These are phyloP conservation scores for Cordyceps militaris DNA, from an alignment of 2,329 filamentous ascomycete species.

Conservation along the genomic window DNA sequence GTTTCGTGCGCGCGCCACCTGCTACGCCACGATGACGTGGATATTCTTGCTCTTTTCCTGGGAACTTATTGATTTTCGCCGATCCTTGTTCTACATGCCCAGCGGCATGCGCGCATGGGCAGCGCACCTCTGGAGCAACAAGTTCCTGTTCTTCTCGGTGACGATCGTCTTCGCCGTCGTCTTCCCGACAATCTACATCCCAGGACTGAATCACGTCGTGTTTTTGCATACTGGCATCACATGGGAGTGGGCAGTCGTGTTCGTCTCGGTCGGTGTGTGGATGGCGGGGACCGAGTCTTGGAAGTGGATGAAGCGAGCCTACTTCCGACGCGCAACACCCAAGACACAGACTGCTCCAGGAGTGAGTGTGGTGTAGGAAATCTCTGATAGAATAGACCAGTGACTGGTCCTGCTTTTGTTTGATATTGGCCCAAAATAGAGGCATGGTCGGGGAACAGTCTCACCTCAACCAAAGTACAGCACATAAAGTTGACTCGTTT, in stretches of 20 bases:
- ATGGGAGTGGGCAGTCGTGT: conserved; percentile 65
- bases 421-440: neutral
- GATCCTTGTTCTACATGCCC: conserved; percentile 56
- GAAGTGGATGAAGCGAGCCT: conserved; percentile 60
- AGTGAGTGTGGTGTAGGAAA: neutral
- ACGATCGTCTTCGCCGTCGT: conserved; percentile 48
- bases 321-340: conserved; percentile 31
- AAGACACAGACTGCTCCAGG: conserved; percentile 8
- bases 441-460: neutral
- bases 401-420: no score
- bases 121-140: conserved; percentile 46
- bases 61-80: conserved; percentile 60
- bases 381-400: neutral
- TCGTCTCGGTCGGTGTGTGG: conserved; percentile 54
- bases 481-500: no score
- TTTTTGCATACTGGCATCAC: conserved; percentile 59
- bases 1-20: conserved; percentile 58
- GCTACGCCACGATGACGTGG: conserved; percentile 62
- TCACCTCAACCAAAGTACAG: neutral
- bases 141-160: conserved; percentile 43
- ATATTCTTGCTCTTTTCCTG: conserved; percentile 61
- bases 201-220: conserved; percentile 56
- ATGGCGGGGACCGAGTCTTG: conserved; percentile 57
- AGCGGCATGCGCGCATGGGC: conserved; percentile 43
- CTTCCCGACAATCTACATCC: conserved; percentile 60